Base-by-base conservation (phyloP, 2,329 filamentous ascomycete species). In the Epichloe typhina region DNA sequence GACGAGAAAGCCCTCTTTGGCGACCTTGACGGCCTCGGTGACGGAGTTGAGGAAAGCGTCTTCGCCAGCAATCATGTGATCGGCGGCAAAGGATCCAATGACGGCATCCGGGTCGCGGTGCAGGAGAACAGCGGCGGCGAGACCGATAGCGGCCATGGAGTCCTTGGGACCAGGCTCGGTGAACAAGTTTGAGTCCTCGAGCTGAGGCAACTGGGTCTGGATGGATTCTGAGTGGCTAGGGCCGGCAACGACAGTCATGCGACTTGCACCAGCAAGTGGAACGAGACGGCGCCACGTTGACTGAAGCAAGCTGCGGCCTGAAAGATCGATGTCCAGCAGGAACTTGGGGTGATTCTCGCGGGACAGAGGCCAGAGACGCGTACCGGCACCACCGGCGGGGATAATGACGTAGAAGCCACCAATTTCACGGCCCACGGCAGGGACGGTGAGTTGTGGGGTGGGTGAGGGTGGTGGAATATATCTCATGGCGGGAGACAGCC, bases 261-360 rank as follows among this genome's bases (percentile, higher is more conserved):
- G 58, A 9, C 54, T 47, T 9, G 57, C 50, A 5, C 58, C 58
- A n/a, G 58, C 55, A 15, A 60, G 54, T n/a, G 58, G 58, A 17
- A 60, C 54, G 4, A 60, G 55, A 47, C 58, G 55, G 23, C 56
- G 53, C 58, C 58, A 60, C 21, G 58, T 60, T 26, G 58, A 56
- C 50, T 60, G 58, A 36, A 60, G 55, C 56, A 60, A 49, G 46
- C 57, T 59, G 53, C 54, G 58, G 21, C 58, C 58, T 8, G 54
- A 58, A 11, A 60, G 56, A 43, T 58, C 56, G 47, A 60, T 58
- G 38, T 60, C 58, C 36, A 60, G 53, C 46, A 60, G 53, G 42
- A 60, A 60, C 50, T 60, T 60, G 57, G 58, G 58, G 48, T 60
- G 58, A 42, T 60, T 58, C 54, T 60, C 57, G 31, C 58, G 57